Base-by-base conservation (phyloP, 441 rosid genomes). In the Arabidopsis hybrid region DNA sequence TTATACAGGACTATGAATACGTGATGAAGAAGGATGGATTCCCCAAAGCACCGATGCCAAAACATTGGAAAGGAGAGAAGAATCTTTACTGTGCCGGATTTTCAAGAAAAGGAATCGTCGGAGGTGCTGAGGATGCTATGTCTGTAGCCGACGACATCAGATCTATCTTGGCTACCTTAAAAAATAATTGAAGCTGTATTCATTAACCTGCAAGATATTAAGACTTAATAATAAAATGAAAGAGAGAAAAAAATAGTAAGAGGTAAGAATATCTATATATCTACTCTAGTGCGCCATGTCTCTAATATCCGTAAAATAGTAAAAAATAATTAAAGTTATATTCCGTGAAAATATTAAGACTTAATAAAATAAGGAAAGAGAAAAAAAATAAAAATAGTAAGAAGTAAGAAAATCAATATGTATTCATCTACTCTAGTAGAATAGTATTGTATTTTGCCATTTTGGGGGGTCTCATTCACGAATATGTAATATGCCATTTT, bases 1-100 rank as follows among this genome's bases (percentile, higher is more conserved):
- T 7, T 2, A 17, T 18, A 85, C 46, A 88, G 88, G 82, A 78
- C 35, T 77, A 70, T 5, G 59, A 71, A 0, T 67, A 81, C 14
- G 61, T 82, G 4, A 67, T 88, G 67, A 84, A 84, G 53, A 81
- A 87, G 6, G 81, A 88, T 55, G 96, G 95, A 49, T 32, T 86
- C 6, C 57, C 93, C 1, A 89, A 82, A 62, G 82, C 42, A 2
- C 72, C 78, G 13, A 78, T 58, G 69, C 95, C 96, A 0, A 65
- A 80, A 14, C 89, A 89, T 36, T 89, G 91, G 92, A 92, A 92
- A 75, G 93, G 95, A 35, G 81, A 84, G 73, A 87, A 85, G 5
- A 89, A 91, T 18, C 59, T 89, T 43, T 87, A 87, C 7, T 89
- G 93, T n/a, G 77, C 74, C 51, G 95, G 95, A 50, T 74, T 92